Evolutionary conservation across 495 filamentous ascomycete species (phyloP), one percentile per base, ranked within the genome.

Genomic region (Thozetella sp.): DNA sequence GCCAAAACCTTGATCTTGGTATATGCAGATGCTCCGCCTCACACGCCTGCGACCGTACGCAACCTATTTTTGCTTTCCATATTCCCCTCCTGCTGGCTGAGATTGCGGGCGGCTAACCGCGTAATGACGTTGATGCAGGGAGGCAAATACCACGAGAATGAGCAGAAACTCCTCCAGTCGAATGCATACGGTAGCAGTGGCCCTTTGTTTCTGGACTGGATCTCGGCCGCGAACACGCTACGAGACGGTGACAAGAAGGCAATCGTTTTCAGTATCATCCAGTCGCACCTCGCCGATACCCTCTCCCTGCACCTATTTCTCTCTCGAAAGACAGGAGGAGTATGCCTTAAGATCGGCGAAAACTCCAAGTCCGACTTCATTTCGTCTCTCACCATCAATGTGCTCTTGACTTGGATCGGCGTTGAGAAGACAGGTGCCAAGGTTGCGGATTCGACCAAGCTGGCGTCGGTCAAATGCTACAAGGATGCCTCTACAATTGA

Each of bases 11-110:
- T 83, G 15, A 66, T 81, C 25, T 56, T 83, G 1, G 57, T 82
- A 3, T 83, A 77, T 53, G 75, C 77, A 1, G 80, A 83, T 58
- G 80, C 79, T 1, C 76, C 79, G 3, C 79, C 79, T 1, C 79
- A 81, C 58, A 69, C 67, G 13, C 25, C 50, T 20, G 55, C 40
- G 22, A 65, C 58, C 4, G 43, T 48, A 20, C n/a, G 43, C 20
- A 37, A 15, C n/a, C n/a, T n/a, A 37, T 6, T 48, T n/a, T 48
- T 10, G 20, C 43, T n/a, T 20, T n/a, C 43, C 4, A 11, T 20
- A 48, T 48, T n/a, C n/a, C 20, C 9, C 6, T 48, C 3, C n/a
- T 48, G n/a, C 4, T 15, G n/a, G 11, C 6, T 13, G 43, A 48
- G n/a, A 48, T 19, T 48, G 4, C 43, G 11, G 11, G 20, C 11